Evolutionary conservation across 768 basidiomycete genomes (phyloP).

Genomic region (Glaciozyma martinii): DNA sequence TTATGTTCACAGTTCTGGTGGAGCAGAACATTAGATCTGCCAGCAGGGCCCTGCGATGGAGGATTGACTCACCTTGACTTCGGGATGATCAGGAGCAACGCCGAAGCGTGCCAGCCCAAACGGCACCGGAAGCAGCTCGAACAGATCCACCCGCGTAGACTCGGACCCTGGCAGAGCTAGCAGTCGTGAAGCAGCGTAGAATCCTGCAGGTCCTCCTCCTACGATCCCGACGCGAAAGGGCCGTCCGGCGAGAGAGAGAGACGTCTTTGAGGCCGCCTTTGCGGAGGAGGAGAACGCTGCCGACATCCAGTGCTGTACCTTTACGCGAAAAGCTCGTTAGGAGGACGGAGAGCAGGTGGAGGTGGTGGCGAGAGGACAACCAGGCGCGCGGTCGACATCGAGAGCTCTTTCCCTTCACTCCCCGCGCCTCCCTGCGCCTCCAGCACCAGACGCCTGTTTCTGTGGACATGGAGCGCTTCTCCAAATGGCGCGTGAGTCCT

Average conservation of each 20-base stretch:
- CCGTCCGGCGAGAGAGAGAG: constrained; percentile 5
- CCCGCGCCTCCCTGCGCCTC: no score
- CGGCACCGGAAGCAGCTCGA: constrained; percentile 85
- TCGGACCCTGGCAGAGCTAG: constrained; percentile 42
- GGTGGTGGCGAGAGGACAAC: no score
- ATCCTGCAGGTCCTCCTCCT: constrained; percentile 92
- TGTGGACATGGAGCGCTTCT: constrained; percentile 25
- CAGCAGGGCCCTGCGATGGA: not conserved
- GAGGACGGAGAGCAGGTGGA: no score
- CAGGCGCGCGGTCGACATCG: no score
- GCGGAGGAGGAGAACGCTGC: not conserved
- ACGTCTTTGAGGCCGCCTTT: not conserved
- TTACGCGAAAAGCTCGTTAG: no score
- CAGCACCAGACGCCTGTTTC: no score
- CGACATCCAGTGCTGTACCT: no score
- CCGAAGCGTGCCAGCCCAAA: constrained; percentile 93
- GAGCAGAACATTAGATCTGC: not conserved
- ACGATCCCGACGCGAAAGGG: constrained; percentile 72
- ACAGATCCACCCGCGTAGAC: constrained; percentile 64
- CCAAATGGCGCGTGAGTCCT: constrained; percentile 13
- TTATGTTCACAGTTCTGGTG: constrained; percentile 91
- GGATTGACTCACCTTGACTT: constrained; percentile 66
- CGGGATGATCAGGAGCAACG: constrained; percentile 95
- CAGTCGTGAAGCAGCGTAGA: constrained; percentile 84
- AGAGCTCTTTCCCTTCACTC: no score